Base-by-base conservation (phyloP, 768 basidiomycete species). In the Dacryopinax spathularia region DNA sequence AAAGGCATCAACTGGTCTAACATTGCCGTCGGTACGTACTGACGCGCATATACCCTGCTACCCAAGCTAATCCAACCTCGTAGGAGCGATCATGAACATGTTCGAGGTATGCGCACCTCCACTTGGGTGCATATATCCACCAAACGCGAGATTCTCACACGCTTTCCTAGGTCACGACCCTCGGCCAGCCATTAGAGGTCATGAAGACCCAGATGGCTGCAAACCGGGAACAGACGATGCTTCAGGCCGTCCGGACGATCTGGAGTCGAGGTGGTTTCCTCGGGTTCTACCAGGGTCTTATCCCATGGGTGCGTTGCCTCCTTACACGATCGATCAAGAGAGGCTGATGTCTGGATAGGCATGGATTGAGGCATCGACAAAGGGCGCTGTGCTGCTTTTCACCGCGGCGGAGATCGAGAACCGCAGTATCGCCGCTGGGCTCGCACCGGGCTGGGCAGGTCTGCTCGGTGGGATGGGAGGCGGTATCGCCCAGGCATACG, bases 191-290 rank as follows among this genome's bases (percentile, higher is more conserved):
- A 22, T 78, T 99, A 64, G 96, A 99, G 77, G 96, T 98, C 34
- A 76, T 98, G 68, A 99, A 99, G 78, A 99, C 96, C 18, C 96
- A 99, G 73, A 98, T 99, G 96, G 96, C 96, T 64, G 91, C 93
- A 65, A 94, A 95, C 78, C 85, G 96, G 66, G 84, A 82, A 10
- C 93, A 99, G 74, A 80, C 87, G 13, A 96, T 99, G 92, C 69
- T 80, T 65, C 84, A 91, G 72, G 94, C 96, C 18, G 79, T 88
- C 68, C 79, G 81, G 67, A 84, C 86, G 4, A 91, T 98, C 65
- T 95, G 92, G 91, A 80, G 84, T 69, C 87, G 96, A 66, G 96
- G 96, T 68, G 92, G 96, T 66, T 76, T 87, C 63, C 73, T 77
- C 48, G 96, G 96, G 27, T 92, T 95, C 79, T 99, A 90, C 77